Base-by-base conservation (phyloP, 345 rosid genomes). In the Ceriops zippeliana region DNA sequence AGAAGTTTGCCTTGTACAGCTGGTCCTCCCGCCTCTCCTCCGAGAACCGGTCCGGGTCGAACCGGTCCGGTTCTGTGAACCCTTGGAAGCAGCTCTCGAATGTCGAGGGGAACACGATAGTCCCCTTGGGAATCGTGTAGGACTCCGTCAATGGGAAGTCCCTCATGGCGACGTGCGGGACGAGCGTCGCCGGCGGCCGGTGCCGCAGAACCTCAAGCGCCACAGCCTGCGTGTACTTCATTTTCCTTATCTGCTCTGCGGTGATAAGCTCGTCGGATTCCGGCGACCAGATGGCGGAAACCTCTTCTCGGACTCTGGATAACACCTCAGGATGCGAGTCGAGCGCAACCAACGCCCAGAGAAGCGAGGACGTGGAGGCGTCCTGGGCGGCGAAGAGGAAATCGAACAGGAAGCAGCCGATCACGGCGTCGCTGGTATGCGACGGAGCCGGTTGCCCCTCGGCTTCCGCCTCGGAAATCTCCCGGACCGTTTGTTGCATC, bases 381-480 rank as follows among this genome's bases (percentile, higher is more conserved):
- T 93, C 98, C 34, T 93, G 98, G 0, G 98, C 86, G 0, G 97
- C 96, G 38, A 89, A 89, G 70, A 93, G 84, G 76, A 90, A 93
- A 69, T 90, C 96, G 17, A 93, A 90, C 13, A 93, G 84, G 70
- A 84, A 81, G 17, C 89, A 80, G 1, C 92, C 97, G 46, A 89
- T 83, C 67, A 89, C 92, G 7, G 26, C 46, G 72, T 89, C 86
- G 7, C 64, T 47, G 11, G 86, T 73, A 65, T 86, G 81, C 5
- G 81, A 74, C 52, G 89, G 87, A 53, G 82, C 58, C 0, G 73
- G 60, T 13, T 69, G 68, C 0, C 83, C 86, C 1, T 82, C 67
- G n/a, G 61, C 71, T 61, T 70, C 16, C 0, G 79, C 79, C 15
- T 79, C 81, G 20, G 65, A 59, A 22, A 59, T 65, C 70, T 87